Evolutionary conservation across 176 grass and related monocot genomes (phyloP).

Genomic region (Phragmites australis): DNA sequence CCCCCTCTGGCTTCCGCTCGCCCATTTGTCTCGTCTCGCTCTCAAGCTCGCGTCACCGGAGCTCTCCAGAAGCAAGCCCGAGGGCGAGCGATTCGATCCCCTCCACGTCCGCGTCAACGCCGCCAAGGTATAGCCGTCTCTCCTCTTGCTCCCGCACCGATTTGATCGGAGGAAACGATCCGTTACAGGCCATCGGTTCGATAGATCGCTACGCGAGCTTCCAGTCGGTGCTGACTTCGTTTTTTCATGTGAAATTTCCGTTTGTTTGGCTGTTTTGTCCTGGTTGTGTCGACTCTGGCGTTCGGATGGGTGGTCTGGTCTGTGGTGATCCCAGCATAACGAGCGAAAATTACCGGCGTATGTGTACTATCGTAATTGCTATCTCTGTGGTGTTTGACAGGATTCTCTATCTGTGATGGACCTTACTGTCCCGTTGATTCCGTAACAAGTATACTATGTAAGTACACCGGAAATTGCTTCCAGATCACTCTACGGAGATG

Average conservation of each 20-base stretch:
- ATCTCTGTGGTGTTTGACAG: not conserved
- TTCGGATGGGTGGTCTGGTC: not conserved
- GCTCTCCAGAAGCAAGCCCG: slow-evolving; percentile 19
- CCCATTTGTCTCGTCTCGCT: slow-evolving; percentile 38
- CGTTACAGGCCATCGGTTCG: not conserved
- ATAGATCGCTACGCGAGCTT: slow-evolving; percentile 6
- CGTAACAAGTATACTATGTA: not conserved
- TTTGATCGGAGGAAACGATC: not conserved
- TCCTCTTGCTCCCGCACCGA: not conserved
- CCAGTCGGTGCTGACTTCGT: not conserved
- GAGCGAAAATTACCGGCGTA: not conserved
- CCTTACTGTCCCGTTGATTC: not conserved
- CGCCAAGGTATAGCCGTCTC: slow-evolving; percentile 21
- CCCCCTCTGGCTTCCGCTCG: not conserved
- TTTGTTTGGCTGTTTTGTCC: not conserved
- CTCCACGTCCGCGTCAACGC: slow-evolving; percentile 6
- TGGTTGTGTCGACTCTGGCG: not conserved
- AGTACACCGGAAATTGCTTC: not conserved
- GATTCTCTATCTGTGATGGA: not conserved
- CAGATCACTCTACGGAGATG: not conserved
- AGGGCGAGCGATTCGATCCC: slow-evolving; percentile 25
- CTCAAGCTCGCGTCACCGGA: slow-evolving; percentile 45
- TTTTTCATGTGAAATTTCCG: slow-evolving; percentile 1
- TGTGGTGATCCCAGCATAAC: not conserved
- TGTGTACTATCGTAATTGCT: not conserved